A percentile compares a stretch with the other conserved stretches of the same genome.
Evolutionary conservation across 441 rosid species (phyloP).

Genomic region (Populus hybrid): DNA sequence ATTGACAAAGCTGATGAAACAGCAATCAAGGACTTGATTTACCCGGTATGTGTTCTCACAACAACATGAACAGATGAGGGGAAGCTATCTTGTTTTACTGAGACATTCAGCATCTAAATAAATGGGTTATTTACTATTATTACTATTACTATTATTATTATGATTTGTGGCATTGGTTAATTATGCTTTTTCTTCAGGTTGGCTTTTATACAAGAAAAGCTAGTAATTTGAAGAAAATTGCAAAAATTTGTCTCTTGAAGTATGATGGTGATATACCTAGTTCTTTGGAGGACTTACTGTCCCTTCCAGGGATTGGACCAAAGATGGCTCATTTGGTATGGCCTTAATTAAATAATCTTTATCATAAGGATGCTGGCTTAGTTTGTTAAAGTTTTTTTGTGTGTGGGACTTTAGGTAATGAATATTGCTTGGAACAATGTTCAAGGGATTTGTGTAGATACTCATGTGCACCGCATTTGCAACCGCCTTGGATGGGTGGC

Average conservation of each 20-base stretch:
- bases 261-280: constrained; percentile 88
- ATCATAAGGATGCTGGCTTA: background rate
- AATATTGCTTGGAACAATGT: constrained; percentile 85
- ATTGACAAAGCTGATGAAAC: constrained; percentile 82
- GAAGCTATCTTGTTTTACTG: constrained; percentile 8
- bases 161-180: constrained; percentile 4
- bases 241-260: constrained; percentile 66
- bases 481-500: constrained; percentile 97
- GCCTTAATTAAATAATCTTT: constrained; percentile 1
- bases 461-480: constrained; percentile 93
- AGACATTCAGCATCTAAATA: constrained; percentile 5
- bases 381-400: constrained; percentile 1
- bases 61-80: constrained; percentile 12
- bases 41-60: constrained; percentile 52
- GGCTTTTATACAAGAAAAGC: constrained; percentile 95
- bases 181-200: constrained; percentile 43
- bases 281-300: constrained; percentile 76
- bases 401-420: constrained; percentile 61
- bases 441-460: constrained; percentile 93
- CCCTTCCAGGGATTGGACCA: constrained; percentile 96
- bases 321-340: constrained; percentile 98
- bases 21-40: constrained; percentile 69
- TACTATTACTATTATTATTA: background rate
- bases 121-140: background rate
- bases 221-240: constrained; percentile 79